Conservation (phyloP, 2,329 filamentous ascomycete genomes). For the Didymella exigua region DNA sequence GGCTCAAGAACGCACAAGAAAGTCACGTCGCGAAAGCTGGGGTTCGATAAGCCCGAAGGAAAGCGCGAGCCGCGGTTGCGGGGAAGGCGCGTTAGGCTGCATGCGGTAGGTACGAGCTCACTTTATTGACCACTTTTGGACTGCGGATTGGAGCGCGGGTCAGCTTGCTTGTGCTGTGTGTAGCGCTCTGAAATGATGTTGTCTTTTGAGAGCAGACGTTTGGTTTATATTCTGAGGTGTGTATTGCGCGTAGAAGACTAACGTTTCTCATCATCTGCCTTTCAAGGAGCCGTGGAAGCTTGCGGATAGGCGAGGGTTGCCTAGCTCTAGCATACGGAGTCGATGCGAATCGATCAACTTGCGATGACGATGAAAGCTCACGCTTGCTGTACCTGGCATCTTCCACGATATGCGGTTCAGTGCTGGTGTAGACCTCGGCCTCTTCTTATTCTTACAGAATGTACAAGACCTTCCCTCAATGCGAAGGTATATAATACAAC, state of each 20-base stretch:
- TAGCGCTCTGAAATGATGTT: not conserved
- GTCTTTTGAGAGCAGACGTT: not conserved
- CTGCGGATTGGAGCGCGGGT: not conserved
- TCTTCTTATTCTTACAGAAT: conserved; percentile 9
- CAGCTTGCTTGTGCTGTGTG: not conserved
- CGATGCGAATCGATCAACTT: not conserved
- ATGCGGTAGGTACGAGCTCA: conserved; percentile 9
- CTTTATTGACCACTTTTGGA: not conserved
- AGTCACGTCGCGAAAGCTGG: conserved; percentile 16
- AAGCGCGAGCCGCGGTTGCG: conserved; percentile 17
- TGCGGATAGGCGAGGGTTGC: not conserved
- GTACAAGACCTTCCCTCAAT: not conserved
- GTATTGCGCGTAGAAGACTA: not conserved
- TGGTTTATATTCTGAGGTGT: not conserved
- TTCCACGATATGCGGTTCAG: not conserved
- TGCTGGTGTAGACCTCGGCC: not conserved
- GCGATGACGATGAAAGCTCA: not conserved
- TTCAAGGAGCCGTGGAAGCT: not conserved
- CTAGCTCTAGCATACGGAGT: not conserved
- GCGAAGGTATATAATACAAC: conserved; percentile 2
- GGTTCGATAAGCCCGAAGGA: conserved; percentile 17
- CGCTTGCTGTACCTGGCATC: not conserved
- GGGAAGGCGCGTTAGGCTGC: conserved; percentile 9
- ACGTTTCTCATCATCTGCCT: not conserved
- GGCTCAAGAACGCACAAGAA: conserved; percentile 15